These are phyloP conservation scores for Rhexocercosporidium sp. DNA, from an alignment of 2,329 filamentous ascomycete species.

Conservation along the genomic window DNA sequence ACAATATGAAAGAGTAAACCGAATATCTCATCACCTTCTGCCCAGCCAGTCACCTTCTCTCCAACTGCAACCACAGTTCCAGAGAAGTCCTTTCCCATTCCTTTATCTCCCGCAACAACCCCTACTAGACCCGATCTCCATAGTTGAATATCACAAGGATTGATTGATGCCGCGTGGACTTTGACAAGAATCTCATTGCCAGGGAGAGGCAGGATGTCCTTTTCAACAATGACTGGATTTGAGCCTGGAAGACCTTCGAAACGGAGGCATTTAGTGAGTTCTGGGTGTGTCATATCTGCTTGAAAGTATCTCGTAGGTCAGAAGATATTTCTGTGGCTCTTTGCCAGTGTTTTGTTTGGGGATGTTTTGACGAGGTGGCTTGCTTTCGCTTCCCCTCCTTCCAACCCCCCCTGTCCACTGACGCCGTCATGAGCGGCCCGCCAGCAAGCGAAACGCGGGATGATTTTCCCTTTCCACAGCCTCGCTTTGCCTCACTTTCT, in stretches of 20 bases:
- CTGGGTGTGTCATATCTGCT: conserved; percentile 24
- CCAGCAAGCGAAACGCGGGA: conserved; percentile 14
- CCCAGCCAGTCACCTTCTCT: conserved; percentile 39
- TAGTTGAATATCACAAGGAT: conserved; percentile 40
- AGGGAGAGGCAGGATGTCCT: conserved; percentile 31
- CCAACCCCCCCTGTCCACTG: conserved; percentile 1
- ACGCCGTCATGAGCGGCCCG: conserved; percentile 1
- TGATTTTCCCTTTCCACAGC: conserved; percentile 14
- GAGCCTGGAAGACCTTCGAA: conserved; percentile 27
- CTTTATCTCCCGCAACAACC: conserved; percentile 38
- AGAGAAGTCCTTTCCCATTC: conserved; percentile 40
- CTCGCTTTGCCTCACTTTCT: not conserved
- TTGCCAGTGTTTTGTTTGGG: conserved; percentile 7
- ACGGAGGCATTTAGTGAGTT: conserved; percentile 30
- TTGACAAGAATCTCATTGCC: conserved; percentile 37
- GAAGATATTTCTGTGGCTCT: not conserved
- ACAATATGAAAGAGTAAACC: conserved; percentile 40
- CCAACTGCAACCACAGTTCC: conserved; percentile 44
- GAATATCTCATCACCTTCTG: conserved; percentile 46
- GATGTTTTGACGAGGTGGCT: conserved; percentile 3
- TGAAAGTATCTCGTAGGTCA: not conserved
- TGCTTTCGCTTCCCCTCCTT: not conserved
- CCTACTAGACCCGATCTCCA: conserved; percentile 36
- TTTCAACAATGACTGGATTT: conserved; percentile 32
- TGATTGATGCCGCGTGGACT: conserved; percentile 40